phyloP scores from a whole-genome alignment of 1,139 yeast species.

The Suhomyces yuchorum region DNA sequence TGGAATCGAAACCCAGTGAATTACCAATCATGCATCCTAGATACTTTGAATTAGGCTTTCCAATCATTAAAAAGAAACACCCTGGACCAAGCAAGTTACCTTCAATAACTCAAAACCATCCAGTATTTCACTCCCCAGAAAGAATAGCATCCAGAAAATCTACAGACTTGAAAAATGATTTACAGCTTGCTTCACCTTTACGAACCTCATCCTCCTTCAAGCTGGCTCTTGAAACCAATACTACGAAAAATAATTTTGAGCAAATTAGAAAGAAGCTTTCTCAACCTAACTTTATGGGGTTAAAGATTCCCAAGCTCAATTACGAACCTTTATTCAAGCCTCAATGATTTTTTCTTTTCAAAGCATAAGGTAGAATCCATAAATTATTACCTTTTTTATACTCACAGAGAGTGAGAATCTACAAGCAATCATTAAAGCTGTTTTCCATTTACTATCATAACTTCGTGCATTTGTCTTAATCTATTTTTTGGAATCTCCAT shows the following conservation, averaged over 20 bases:
- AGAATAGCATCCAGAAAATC: conserved; percentile 9
- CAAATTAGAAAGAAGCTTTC: not conserved
- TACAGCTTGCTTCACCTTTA: conserved; percentile 9
- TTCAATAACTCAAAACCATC: conserved; percentile 34
- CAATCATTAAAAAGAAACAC: conserved; percentile 26
- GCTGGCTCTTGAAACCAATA: conserved; percentile 13
- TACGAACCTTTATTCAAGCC: conserved; percentile 14
- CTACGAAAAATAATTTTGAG: not conserved
- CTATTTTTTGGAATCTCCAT: conserved; percentile 6
- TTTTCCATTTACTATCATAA: not conserved
- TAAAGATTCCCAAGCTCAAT: conserved; percentile 8
- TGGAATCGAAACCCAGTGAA: conserved; percentile 16
- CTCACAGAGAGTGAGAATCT: no score
- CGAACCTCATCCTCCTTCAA: conserved; percentile 8
- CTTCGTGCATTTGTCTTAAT: conserved; percentile 37
- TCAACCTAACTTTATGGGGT: conserved; percentile 5
- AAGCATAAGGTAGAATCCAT: no score
- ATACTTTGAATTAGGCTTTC: conserved; percentile 27
- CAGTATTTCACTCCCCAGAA: conserved; percentile 33
- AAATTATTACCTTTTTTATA: not conserved
- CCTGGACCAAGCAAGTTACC: conserved; percentile 28
- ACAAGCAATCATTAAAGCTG: no score
- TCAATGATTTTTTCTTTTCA: conserved; percentile 20
- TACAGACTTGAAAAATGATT: not conserved
- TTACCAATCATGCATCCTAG: conserved; percentile 33